Evolutionary conservation across 306 rosid genomes (phyloP).

Genomic region (Mimosa pudica): DNA sequence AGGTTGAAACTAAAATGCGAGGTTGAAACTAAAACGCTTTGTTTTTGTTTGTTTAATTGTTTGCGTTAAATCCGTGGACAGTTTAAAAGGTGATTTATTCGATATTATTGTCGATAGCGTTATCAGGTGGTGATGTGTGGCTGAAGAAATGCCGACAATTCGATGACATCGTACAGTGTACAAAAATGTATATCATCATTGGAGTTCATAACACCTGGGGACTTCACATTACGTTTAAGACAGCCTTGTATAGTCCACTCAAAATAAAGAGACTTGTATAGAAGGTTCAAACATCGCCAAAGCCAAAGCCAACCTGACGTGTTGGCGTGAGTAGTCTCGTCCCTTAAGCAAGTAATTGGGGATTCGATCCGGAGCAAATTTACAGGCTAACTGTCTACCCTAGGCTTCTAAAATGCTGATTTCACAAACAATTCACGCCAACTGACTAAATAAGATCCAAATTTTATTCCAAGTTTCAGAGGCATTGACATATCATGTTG

Average conservation of each 20-base stretch:
- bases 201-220: not conserved
- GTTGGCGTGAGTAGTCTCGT: too few relatives aligned
- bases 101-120: not conserved
- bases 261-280: too few relatives aligned
- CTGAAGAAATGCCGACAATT: slow-evolving; percentile 1
- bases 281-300: too few relatives aligned
- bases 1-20: too few relatives aligned
- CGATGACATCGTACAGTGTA: not conserved
- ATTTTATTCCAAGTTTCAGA: not conserved
- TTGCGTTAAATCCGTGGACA: not conserved
- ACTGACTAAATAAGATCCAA: not conserved
- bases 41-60: not conserved
- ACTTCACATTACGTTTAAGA: too few relatives aligned
- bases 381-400: too few relatives aligned
- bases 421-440: not conserved
- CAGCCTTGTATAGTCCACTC: too few relatives aligned
- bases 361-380: too few relatives aligned
- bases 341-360: too few relatives aligned
- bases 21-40: not conserved
- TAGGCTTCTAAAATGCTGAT: too few relatives aligned
- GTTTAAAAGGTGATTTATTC: not conserved
- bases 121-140: not conserved
- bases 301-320: too few relatives aligned
- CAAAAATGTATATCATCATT: not conserved
- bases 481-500: not conserved